Base-by-base conservation (phyloP, 768 basidiomycete genomes). In the Amanita inopinata region DNA sequence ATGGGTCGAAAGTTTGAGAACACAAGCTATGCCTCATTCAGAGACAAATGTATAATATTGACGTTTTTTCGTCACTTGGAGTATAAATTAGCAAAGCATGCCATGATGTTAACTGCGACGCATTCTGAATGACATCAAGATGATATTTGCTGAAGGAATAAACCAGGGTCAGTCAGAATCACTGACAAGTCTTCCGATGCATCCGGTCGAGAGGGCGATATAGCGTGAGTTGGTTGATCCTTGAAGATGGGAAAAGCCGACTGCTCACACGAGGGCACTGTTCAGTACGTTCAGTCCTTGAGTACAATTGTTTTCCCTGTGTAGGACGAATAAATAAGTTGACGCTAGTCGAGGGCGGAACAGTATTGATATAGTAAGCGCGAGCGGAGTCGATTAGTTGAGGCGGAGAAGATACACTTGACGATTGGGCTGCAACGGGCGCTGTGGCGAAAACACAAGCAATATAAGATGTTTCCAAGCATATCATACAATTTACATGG, bases 371-470 rank as follows among this genome's bases (percentile, higher is more conserved):
- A 23, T 33, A n/a, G n/a, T n/a, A n/a, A n/a, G n/a, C n/a, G 41
- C 14, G 41, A 42, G 41, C 41, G 41, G 41, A 42, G 41, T 34
- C 22, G 15, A 42, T 35, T 31, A 42, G 40, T 42, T 42, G n/a
- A 34, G 41, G 32, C 41, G 41, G 41, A 42, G 41, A 42, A 34
- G 17, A 15, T 9, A 33, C n/a, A n/a, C n/a, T n/a, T n/a, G n/a
- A n/a, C n/a, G n/a, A 23, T 8, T 20, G 18, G 5, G 19, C 40
- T 20, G 3, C 3, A 12, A 17, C 9, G 18, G 18, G 17, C 39
- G 14, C 28, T 31, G 40, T 15, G 31, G 20, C 40, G 40, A 33
- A 19, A 40, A 40, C 40, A 40, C 33, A 33, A 1, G 31, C 17
- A 17, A 18, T 31, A 43, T 33, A 35, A 33, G 35, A 33, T 25